Base-by-base conservation (phyloP, 2,329 filamentous ascomycete genomes). In the Aspergillus brunneoviolaceus region DNA sequence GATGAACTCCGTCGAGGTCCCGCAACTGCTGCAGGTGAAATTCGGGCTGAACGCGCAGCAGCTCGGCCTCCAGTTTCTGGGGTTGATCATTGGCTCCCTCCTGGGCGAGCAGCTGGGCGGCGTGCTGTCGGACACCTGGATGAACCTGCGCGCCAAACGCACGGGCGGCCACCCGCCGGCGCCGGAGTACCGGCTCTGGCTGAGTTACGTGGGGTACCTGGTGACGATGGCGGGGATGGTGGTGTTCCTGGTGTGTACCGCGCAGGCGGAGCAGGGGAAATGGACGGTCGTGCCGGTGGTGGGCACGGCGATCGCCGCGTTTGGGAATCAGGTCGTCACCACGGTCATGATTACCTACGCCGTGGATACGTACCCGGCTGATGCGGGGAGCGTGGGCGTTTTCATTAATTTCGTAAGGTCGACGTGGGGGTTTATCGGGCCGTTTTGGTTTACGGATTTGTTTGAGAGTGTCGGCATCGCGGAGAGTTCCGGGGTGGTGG, bases 321-420 rank as follows among this genome's bases (percentile, higher is more conserved):
- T 79, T 7, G 85, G 85, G 0, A 87, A 87, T 62, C 85, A 87
- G 73, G 81, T 88, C 31, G 79, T 87, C 6, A 87, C 85, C 1
- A 87, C 85, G 0, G 81, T 87, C 0, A 67, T 86, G 55, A 83
- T 86, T 31, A 88, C 85, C 0, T 88, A 73, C 67, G 81, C 84
- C 0, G 81, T 88, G 1, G 85, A 87, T 66, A 84, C 82, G 58
- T 82, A 85, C 65, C 79, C 76, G 0, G 75, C 82, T 49, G 80
- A 86, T 57, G 78, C 83, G 1, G 81, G 80, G 1, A 81, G 80
- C 51, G 79, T 87, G 21, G 85, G 85, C 4, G 85, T 87, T 0
- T 86, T 87, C 62, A 80, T 87, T 62, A 85, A 80, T 9, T 79
- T 86, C 63, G 78, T 87, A 1, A 76, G 84, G 31, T 71, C 60